phyloP scores from a whole-genome alignment of 768 basidiomycete species.

The Macrolepiota dolichaula region DNA sequence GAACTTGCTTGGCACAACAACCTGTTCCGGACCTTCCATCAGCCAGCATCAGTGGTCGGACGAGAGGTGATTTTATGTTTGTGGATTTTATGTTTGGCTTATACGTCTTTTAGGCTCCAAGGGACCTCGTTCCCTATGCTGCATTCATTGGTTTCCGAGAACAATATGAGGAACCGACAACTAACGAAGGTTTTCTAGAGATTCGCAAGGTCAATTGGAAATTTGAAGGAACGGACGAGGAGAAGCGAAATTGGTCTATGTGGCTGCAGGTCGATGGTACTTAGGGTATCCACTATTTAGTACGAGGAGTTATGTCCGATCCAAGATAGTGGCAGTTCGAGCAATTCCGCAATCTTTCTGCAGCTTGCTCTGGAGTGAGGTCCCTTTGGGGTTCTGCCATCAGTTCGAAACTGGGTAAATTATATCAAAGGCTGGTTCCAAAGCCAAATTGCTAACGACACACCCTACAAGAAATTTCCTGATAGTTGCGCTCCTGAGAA shows the following conservation, averaged over 20 bases:
- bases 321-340: constrained; percentile 60
- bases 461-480: constrained; percentile 90
- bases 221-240: constrained; percentile 74
- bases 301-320: neutral
- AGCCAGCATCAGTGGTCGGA: constrained; percentile 40
- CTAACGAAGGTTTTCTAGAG: constrained; percentile 73
- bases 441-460: constrained; percentile 21
- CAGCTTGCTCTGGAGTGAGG: constrained; percentile 86
- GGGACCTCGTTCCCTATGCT: constrained; percentile 55
- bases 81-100: neutral
- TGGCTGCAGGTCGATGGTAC: constrained; percentile 83
- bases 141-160: constrained; percentile 58
- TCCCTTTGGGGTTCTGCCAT: constrained; percentile 92
- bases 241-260: constrained; percentile 71
- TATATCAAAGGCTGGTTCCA: constrained; percentile 5
- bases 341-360: constrained; percentile 52
- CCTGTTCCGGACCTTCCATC: constrained; percentile 73
- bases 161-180: constrained; percentile 62
- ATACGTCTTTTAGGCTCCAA: constrained; percentile 30
- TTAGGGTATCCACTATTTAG: constrained; percentile 23
- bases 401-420: constrained; percentile 66
- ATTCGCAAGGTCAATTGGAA: constrained; percentile 77
- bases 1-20: constrained; percentile 94
- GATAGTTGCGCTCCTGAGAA: constrained; percentile 77
- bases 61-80: constrained; percentile 35